Base-by-base conservation (phyloP, 805 yeast genomes). In the Schwanniomyces vanrijiae region DNA sequence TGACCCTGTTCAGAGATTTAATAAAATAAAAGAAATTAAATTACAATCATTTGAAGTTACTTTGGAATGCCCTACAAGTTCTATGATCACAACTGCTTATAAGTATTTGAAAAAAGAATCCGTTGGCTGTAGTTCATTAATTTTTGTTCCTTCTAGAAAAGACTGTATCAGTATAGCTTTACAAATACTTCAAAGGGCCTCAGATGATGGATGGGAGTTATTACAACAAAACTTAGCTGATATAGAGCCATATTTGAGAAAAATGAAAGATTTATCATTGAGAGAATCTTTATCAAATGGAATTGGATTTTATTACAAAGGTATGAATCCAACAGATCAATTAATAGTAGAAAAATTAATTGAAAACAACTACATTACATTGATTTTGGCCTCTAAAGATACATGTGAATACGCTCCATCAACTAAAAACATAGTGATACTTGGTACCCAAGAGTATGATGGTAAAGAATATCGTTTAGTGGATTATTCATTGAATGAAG, bases 371-470 rank as follows among this genome's bases (percentile, higher is more conserved):
- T 76, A 75, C 1, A 57, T 90, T 13, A 65, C 77, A 4, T 66
- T 84, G 6, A 48, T 90, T n/a, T 49, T 91, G 16, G 84, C 84
- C 0, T 71, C 90, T 0, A 75, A 76, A 45, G 91, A 84, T 2
- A 73, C 82, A 2, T 73, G 82, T 33, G 52, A 62, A 37, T 72
- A 66, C 51, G 64, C 73, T 6, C 89, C 91, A 0, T 35, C 62
- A 1, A 81, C 89, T 0, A 67, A 74, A 35, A 63, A 73, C 41
- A 87, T 86, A 2, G 64, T 86, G 22, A 73, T 92, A 4, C 60
- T 85, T 47, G 88, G 95, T 10, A 90, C 97, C 0, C 84, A 81
- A 55, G 71, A 65, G 16, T 86, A 72, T 58, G 94, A 88, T 39
- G 92, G 88, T 0, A 78, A 74, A 42, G 96, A 88, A 53, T 88